A percentile compares a stretch with the other conserved stretches of the same genome.
phyloP scores from a whole-genome alignment of 345 rosid species.

The Adansonia digitata region DNA sequence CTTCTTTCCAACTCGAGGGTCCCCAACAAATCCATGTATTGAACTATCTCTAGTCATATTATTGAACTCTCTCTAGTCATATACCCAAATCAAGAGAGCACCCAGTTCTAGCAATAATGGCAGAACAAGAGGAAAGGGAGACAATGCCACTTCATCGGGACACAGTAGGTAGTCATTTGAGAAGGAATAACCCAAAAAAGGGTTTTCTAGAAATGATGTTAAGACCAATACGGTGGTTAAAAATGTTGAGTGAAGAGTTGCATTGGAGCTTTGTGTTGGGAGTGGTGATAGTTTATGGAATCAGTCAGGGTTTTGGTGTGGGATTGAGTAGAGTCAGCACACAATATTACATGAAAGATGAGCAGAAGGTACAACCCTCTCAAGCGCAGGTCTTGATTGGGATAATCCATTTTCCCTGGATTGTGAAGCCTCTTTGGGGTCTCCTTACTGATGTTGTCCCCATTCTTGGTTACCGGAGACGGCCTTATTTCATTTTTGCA shows the following conservation, averaged over 20 bases:
- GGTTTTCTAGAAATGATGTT: slow-evolving; percentile 24
- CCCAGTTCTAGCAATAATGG: not conserved
- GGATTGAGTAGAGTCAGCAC: slow-evolving; percentile 53
- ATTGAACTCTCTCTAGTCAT: not conserved
- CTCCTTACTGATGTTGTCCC: slow-evolving; percentile 62
- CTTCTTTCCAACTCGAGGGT: not conserved
- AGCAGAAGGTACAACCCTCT: slow-evolving; percentile 62
- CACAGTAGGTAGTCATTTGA: not conserved
- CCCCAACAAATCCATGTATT: not conserved
- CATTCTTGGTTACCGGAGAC: slow-evolving; percentile 48
- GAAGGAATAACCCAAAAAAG: slow-evolving; percentile 1
- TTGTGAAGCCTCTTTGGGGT: slow-evolving; percentile 74
- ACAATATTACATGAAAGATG: slow-evolving; percentile 71
- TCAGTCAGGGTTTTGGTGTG: slow-evolving; percentile 59
- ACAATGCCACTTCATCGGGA: not conserved
- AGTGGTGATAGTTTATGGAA: slow-evolving; percentile 57
- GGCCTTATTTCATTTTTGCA: slow-evolving; percentile 61
- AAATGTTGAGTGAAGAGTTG: slow-evolving; percentile 41
- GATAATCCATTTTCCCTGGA: slow-evolving; percentile 56
- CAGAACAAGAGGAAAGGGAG: slow-evolving; percentile 7
- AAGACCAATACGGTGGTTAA: slow-evolving; percentile 46
- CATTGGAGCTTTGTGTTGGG: slow-evolving; percentile 71
- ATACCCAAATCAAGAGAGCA: not conserved
- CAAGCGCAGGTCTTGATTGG: slow-evolving; percentile 46
- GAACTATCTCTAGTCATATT: not conserved